Conservation (phyloP, 2,329 filamentous ascomycete genomes). For the Ascochyta lentis region DNA sequence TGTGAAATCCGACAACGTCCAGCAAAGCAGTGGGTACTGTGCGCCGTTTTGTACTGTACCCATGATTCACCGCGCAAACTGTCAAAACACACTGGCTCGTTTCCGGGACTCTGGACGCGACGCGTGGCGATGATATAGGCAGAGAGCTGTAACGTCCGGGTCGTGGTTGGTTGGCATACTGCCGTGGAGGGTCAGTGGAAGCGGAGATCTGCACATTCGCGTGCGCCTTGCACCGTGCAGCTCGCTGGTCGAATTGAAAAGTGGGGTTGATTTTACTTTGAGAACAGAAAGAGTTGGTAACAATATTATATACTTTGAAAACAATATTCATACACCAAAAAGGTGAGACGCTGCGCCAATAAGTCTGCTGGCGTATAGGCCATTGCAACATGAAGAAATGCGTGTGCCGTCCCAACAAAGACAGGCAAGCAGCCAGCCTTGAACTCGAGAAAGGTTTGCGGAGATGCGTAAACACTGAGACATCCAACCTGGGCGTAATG, state of each 20-base stretch:
- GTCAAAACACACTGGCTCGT: slow-evolving; percentile 5
- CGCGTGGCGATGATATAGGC: slow-evolving; percentile 27
- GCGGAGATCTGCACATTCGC: slow-evolving; percentile 3
- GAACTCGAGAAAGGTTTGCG: slow-evolving; percentile 1
- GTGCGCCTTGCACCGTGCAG: neutral
- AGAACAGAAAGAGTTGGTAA: slow-evolving; percentile 5
- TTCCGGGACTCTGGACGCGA: slow-evolving; percentile 18
- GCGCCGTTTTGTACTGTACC: neutral
- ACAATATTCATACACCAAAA: slow-evolving; percentile 22
- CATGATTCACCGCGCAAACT: slow-evolving; percentile 9
- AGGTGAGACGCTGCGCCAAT: slow-evolving; percentile 22
- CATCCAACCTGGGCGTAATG: slow-evolving; percentile 6
- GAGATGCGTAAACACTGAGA: slow-evolving; percentile 16
- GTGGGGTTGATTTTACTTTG: neutral
- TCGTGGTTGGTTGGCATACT: slow-evolving; percentile 4
- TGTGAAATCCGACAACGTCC: neutral
- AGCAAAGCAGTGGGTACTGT: neutral
- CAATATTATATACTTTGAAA: slow-evolving; percentile 30
- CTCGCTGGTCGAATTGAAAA: slow-evolving; percentile 1
- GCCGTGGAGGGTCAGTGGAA: slow-evolving; percentile 1
- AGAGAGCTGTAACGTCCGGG: slow-evolving; percentile 8
- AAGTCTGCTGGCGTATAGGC: slow-evolving; percentile 8
- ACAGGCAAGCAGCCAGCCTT: slow-evolving; percentile 9
- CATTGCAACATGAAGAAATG: slow-evolving; percentile 4
- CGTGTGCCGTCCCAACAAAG: neutral